Conservation (phyloP, 768 basidiomycete species). For the Tylopilus felleus region DNA sequence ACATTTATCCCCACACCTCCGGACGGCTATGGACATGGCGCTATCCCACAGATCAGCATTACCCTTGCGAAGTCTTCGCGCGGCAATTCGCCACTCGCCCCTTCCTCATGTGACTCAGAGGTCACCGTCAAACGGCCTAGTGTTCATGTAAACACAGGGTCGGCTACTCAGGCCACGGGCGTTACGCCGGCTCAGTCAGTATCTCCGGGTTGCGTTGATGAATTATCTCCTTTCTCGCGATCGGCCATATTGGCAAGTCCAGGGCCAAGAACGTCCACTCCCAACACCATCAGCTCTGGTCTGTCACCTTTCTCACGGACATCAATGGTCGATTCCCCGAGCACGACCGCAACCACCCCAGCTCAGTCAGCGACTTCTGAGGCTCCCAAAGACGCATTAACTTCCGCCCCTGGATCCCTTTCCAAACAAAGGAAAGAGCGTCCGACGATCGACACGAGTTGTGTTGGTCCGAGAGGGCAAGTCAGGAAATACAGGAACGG, state of each 20-base stretch:
- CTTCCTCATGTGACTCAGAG: slow-evolving; percentile 28
- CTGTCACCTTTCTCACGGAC: slow-evolving; percentile 30
- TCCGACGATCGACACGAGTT: slow-evolving; percentile 32
- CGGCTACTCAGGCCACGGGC: slow-evolving; percentile 20
- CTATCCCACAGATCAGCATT: slow-evolving; percentile 30
- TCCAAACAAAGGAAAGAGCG: slow-evolving; percentile 28
- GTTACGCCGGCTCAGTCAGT: slow-evolving; percentile 9
- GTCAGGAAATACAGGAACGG: slow-evolving; percentile 31
- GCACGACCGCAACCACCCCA: slow-evolving; percentile 28
- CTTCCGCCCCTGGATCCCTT: slow-evolving; percentile 15
- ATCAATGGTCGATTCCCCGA: slow-evolving; percentile 25
- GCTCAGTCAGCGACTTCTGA: slow-evolving; percentile 23
- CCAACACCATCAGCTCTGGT: slow-evolving; percentile 22
- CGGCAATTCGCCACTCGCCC: slow-evolving; percentile 26
- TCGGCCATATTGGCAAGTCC: slow-evolving; percentile 22
- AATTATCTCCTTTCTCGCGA: slow-evolving; percentile 19
- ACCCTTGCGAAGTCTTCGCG: slow-evolving; percentile 30
- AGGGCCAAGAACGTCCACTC: slow-evolving; percentile 24
- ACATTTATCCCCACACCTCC: slow-evolving; percentile 13
- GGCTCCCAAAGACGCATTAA: slow-evolving; percentile 6
- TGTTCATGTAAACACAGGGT: slow-evolving; percentile 29
- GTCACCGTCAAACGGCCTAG: slow-evolving; percentile 25
- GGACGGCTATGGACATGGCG: slow-evolving; percentile 13
- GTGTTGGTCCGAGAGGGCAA: slow-evolving; percentile 30
- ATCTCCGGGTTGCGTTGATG: slow-evolving; percentile 20